These are phyloP conservation scores for Teratosphaeria epicoccoides DNA, from an alignment of 2,329 filamentous ascomycete genomes.

Conservation along the genomic window DNA sequence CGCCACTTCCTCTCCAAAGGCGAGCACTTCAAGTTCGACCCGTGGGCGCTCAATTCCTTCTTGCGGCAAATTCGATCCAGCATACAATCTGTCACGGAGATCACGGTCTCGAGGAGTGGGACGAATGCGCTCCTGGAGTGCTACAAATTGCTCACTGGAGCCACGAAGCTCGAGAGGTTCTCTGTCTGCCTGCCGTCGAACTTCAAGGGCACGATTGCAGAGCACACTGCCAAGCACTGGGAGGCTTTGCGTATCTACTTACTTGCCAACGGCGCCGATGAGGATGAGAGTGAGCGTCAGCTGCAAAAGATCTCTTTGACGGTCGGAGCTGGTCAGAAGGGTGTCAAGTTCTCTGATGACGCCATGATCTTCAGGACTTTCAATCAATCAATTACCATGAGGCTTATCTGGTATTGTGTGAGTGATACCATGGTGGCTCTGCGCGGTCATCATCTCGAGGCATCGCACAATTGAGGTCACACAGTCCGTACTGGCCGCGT, in stretches of 20 bases:
- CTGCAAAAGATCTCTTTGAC: background rate
- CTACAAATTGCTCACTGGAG: background rate
- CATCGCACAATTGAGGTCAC: too few species aligned
- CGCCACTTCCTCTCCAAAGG: background rate
- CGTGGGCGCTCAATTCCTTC: background rate
- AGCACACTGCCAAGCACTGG: slow-evolving; percentile 1
- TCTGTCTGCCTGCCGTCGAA: background rate
- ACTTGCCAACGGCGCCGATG: background rate
- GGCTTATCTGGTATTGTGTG: too few species aligned
- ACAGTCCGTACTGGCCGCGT: too few species aligned
- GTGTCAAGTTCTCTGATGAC: too few species aligned
- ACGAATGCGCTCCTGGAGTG: background rate
- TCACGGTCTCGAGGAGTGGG: background rate
- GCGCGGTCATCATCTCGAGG: too few species aligned
- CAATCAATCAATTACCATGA: too few species aligned
- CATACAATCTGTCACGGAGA: background rate
- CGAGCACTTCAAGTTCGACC: background rate
- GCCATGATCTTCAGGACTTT: too few species aligned
- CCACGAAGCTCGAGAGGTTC: background rate
- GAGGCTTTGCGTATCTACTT: background rate
- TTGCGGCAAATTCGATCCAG: background rate
- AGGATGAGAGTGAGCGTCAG: background rate
- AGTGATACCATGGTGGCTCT: too few species aligned
- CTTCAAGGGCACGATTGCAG: background rate
- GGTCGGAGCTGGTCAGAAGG: background rate